Evolutionary conservation across 441 rosid species (phyloP), one percentile per base, ranked within the genome.

Genomic region (Populus hybrid): DNA sequence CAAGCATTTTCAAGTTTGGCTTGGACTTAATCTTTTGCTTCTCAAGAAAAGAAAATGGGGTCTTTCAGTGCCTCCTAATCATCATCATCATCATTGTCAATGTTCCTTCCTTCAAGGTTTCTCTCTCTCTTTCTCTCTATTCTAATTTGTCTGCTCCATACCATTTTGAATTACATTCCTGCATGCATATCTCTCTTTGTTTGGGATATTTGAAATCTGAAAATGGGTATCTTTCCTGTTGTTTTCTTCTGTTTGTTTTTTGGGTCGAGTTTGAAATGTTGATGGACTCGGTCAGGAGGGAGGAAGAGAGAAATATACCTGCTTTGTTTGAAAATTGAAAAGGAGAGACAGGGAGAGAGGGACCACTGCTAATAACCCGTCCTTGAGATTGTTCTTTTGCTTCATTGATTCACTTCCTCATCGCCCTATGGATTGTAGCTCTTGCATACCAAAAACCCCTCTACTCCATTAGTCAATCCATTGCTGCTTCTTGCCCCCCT

Each of bases 311-410:
- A 77, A 40, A 69, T 53, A 24, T 26, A 31, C 18, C 31, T 78
- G 40, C 53, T 65, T 72, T 23, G 11, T 75, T 31, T 29, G 33
- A 21, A 64, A 78, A 72, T 12, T 45, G 53, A 4, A 45, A 45
- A 45, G 18, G 53, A 45, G 53, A 45, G 53, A 40, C 45, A 40
- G 45, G 45, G 72, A 77, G 74, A 23, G 29, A 28, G 29, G 83
- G 87, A 80, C 82, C 84, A 80, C 78, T 45, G 61, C 53, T 45
- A 45, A 4, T 45, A 75, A 78, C 80, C 75, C 68, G 69, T 75
- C 80, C 69, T 69, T 77, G 72, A 75, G 83, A 77, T 82, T 75
- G 76, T 76, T 82, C 72, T 73, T 73, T 64, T 76, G 45, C 69
- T 71, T 65, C 53, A 73, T 23, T 64, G 66, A 18, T 50, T 61